phyloP scores from a whole-genome alignment of 345 rosid genomes.

The Gossypium anomalum region DNA sequence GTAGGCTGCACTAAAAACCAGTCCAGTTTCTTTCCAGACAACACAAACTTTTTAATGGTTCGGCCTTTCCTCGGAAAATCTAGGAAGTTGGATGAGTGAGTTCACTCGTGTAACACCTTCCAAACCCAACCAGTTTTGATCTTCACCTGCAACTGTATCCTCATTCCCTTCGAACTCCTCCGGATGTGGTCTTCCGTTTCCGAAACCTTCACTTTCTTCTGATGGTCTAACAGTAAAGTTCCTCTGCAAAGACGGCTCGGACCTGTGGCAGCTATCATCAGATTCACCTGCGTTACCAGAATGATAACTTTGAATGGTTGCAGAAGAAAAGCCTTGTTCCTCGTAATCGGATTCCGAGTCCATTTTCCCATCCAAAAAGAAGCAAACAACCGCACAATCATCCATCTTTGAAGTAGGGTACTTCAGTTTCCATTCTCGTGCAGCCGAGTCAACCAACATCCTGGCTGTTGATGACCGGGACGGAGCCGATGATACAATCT shows the following conservation, averaged over 20 bases:
- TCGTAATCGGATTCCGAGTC: conserved; percentile 82
- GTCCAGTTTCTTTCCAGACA: conserved; percentile 14
- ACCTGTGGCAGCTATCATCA: conserved; percentile 60
- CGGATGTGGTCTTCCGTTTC: conserved; percentile 30
- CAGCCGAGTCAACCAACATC: conserved; percentile 77
- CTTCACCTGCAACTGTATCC: conserved; percentile 39
- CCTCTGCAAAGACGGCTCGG: conserved; percentile 86
- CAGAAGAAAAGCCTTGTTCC: conserved; percentile 75
- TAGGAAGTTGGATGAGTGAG: conserved; percentile 94
- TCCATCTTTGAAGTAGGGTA: conserved; percentile 99
- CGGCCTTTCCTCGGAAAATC: conserved; percentile 74
- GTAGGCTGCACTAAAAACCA: conserved; percentile 21
- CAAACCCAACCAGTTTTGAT: conserved; percentile 86
- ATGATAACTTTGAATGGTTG: conserved; percentile 64
- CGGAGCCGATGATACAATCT: conserved; percentile 75
- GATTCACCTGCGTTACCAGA: conserved; percentile 66
- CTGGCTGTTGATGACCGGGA: conserved; percentile 83
- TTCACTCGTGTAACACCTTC: conserved; percentile 98
- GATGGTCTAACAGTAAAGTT: conserved; percentile 82
- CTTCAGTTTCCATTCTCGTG: conserved; percentile 91
- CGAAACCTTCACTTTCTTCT: conserved; percentile 45
- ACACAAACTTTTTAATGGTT: conserved; percentile 28
- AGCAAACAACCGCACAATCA: conserved; percentile 98
- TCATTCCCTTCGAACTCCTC: conserved; percentile 40
- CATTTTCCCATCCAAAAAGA: conserved; percentile 93